Percentiles rank a stretch among this genome's conserved stretches.
Evolutionary conservation across 495 filamentous ascomycete species (phyloP).

Genomic region (Aspergillus baeticus): DNA sequence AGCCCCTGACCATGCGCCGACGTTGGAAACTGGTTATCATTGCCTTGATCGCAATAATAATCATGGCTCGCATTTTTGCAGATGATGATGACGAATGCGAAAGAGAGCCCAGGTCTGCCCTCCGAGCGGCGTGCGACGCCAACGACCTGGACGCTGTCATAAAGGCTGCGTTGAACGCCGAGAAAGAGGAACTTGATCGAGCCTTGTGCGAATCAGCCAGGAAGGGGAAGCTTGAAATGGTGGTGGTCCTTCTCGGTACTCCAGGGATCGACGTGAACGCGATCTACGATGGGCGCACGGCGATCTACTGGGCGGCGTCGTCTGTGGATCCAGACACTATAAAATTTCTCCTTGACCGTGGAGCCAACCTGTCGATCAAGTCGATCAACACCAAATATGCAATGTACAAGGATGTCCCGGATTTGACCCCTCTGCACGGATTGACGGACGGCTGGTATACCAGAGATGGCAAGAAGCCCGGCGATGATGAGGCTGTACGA

Average conservation of each 20-base stretch:
- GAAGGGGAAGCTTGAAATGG: background rate
- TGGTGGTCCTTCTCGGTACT: background rate
- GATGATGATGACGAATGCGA: no score
- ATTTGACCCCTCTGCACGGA: background rate
- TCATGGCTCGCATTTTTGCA: no score
- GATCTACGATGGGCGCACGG: background rate
- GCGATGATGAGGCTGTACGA: background rate
- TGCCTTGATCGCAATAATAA: no score
- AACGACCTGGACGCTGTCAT: background rate
- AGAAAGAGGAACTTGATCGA: background rate
- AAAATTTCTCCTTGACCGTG: background rate
- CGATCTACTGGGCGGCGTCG: background rate
- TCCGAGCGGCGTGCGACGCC: background rate
- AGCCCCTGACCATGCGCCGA: no score
- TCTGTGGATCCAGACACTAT: background rate
- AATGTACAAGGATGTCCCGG: background rate
- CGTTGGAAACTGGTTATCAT: no score
- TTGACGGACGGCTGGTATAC: background rate
- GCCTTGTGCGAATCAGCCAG: background rate
- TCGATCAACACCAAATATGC: background rate
- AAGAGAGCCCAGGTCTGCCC: background rate
- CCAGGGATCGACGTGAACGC: background rate
- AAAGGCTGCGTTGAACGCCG: background rate
- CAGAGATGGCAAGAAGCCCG: background rate
- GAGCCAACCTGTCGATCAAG: background rate